These are phyloP conservation scores for Excoecaria agallocha DNA, from an alignment of 345 rosid species.

Conservation along the genomic window DNA sequence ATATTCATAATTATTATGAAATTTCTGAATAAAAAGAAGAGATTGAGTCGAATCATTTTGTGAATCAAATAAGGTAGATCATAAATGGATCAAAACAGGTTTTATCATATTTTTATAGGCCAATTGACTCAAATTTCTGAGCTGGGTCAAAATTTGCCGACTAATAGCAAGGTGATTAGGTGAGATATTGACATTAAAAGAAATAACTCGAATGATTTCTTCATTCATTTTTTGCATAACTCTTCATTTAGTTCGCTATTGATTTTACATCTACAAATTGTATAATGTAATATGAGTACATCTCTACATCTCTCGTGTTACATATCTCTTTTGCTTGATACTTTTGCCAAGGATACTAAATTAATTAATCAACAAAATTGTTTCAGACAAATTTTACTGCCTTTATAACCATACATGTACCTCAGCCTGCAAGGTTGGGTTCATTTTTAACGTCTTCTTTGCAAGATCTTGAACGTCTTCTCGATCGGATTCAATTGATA, in stretches of 20 bases:
- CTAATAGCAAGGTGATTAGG: no score
- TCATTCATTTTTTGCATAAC: not conserved
- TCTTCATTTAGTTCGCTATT: not conserved
- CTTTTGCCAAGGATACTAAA: not conserved
- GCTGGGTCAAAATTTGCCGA: no score
- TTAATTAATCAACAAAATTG: not conserved
- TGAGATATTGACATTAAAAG: no score
- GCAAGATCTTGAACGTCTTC: slow-evolving; percentile 89
- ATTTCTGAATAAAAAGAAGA: no score
- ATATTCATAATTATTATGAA: no score
- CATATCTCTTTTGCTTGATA: not conserved
- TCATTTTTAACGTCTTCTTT: slow-evolving; percentile 64
- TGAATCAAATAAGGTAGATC: no score
- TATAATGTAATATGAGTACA: not conserved
- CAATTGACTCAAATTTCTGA: no score
- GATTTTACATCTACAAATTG: not conserved
- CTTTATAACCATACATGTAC: slow-evolving; percentile 10
- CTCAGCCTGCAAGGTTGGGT: slow-evolving; percentile 37
- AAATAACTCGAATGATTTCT: no score
- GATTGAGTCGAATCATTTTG: no score
- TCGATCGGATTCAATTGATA: slow-evolving; percentile 73
- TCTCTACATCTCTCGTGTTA: not conserved
- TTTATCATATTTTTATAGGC: no score
- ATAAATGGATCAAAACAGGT: no score
- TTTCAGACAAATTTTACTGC: not conserved